Evolutionary conservation across 805 yeast species (phyloP), one percentile per base, ranked within the genome.

Genomic region (Torulaspora delbrueckii): DNA sequence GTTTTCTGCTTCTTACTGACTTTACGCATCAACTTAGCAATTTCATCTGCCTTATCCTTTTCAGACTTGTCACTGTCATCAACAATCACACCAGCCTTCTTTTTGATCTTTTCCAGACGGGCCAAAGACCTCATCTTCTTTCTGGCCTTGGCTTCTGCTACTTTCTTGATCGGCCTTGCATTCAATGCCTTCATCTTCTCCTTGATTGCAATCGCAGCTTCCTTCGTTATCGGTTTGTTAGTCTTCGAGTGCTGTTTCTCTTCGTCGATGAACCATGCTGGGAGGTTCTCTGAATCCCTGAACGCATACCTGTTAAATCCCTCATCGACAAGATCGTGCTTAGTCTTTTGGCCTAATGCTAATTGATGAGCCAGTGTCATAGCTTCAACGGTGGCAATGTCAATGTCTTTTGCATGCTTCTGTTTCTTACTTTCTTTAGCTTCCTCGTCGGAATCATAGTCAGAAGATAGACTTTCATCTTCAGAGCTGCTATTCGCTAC

Each of bases 131-230:
- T 82, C 86, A 86, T 76, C 77, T 86, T 86, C 83, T 91, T 91
- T 69, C 99, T 82, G 19, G 96, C 97, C 65, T 87, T 82, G 4
- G 99, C 99, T 69, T 93, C 99, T 56, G 86, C 78, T n/a, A 93
- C 97, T 78, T 93, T 93, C 79, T 93, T 93, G 62, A 93, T 91
- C 8, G 99, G 99, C 66, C 99, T 81, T 8, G 99, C 97, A 67
- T 93, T 93, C 65, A 93, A 70, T 50, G 90, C 84, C 61, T 73
- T 80, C 73, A 79, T 68, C 62, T 84, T 85, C 55, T 83, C 90
- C 59, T 81, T 82, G 47, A 86, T 71, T 0, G 91, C 93, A 48
- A 78, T 67, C 0, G 86, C 84, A 5, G 95, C 95, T 69, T 93
- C 99, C 68, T 95, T 95, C 6, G 99, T 93, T 51, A 93, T 86